Base-by-base conservation (phyloP, 2,329 filamentous ascomycete species). In the Penicillium sp. region DNA sequence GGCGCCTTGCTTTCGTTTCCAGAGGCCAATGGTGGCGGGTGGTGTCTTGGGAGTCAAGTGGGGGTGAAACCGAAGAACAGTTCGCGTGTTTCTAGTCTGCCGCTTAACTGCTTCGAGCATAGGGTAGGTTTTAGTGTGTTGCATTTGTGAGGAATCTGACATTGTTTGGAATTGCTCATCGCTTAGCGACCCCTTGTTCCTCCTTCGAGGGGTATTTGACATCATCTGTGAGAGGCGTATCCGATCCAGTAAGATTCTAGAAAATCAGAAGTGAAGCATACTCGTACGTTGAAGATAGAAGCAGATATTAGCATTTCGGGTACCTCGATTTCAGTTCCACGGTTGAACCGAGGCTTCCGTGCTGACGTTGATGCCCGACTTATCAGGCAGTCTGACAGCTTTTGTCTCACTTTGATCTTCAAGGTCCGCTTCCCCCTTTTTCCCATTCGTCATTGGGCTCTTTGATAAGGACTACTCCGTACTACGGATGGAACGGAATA, bases 81-180 rank as follows among this genome's bases (percentile, higher is more conserved):
- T 36, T 54, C 46, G 40, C 18, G 42, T 40, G 52, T 54, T 50
- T 54, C 46, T 31, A 22, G 40, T 42, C 16, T 29, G 5, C 18
- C 52, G n/a, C 52, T 50, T 50, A 27, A 13, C 52, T 42, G 11
- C 11, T 27, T 50, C 14, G 1, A 16, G 52, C n/a, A 27, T 50
- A 27, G 40, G 2, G 13, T 2, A 2, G 11, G 40, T 27, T 40
- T 50, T 40, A 45, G 52, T 32, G 18, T 40, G 40, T 34, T 39
- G 47, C 46, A 43, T 44, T 48, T 53, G 22, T 27, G 47, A 54
- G 52, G 42, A 45, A 54, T 50, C 47, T 27, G 34, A 40, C 52
- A 54, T 50, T 39, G 34, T 14, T 36, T 7, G 31, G 34, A 18
- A 27, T 36, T 43, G 48, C 36, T 34, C 13, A 49, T 36, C n/a